Percentiles rank a stretch among this genome's conserved stretches.
These are phyloP conservation scores for Schizophyllum commune DNA, from an alignment of 1,284 basidiomycete species.

Conservation along the genomic window DNA sequence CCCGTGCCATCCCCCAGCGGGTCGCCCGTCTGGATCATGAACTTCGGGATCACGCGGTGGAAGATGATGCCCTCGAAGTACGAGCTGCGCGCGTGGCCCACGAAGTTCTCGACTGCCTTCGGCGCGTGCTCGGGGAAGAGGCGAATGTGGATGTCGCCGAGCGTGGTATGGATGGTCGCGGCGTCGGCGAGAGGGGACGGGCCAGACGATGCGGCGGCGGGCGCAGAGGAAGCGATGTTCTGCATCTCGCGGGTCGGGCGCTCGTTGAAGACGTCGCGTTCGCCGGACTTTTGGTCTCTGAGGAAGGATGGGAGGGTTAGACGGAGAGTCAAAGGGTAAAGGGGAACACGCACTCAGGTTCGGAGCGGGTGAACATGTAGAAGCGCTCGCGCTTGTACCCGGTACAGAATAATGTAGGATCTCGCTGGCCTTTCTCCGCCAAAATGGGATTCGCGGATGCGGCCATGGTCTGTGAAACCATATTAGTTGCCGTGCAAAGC, in stretches of 20 bases:
- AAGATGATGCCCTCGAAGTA: slow-evolving; percentile 95
- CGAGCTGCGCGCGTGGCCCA: slow-evolving; percentile 84
- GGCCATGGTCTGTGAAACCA: slow-evolving; percentile 67
- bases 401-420: slow-evolving; percentile 91
- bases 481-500: not conserved
- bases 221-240: slow-evolving; percentile 71
- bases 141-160: slow-evolving; percentile 90
- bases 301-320: slow-evolving; percentile 2
- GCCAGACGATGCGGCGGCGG: slow-evolving; percentile 39
- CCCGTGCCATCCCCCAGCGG: slow-evolving; percentile 96
- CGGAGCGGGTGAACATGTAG: slow-evolving; percentile 92
- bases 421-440: slow-evolving; percentile 73
- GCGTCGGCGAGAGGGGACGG: slow-evolving; percentile 64
- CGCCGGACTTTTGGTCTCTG: slow-evolving; percentile 80
- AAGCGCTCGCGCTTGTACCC: slow-evolving; percentile 93
- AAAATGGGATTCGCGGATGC: slow-evolving; percentile 94
- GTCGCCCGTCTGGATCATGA: slow-evolving; percentile 99
- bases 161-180: slow-evolving; percentile 91
- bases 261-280: slow-evolving; percentile 98
- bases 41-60: slow-evolving; percentile 97
- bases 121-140: slow-evolving; percentile 90
- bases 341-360: slow-evolving; percentile 67
- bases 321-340: not conserved
- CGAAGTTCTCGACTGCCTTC: slow-evolving; percentile 96
- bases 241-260: slow-evolving; percentile 95